phyloP scores from a whole-genome alignment of 495 filamentous ascomycete genomes.

The Aspergillus egyptiacus region DNA sequence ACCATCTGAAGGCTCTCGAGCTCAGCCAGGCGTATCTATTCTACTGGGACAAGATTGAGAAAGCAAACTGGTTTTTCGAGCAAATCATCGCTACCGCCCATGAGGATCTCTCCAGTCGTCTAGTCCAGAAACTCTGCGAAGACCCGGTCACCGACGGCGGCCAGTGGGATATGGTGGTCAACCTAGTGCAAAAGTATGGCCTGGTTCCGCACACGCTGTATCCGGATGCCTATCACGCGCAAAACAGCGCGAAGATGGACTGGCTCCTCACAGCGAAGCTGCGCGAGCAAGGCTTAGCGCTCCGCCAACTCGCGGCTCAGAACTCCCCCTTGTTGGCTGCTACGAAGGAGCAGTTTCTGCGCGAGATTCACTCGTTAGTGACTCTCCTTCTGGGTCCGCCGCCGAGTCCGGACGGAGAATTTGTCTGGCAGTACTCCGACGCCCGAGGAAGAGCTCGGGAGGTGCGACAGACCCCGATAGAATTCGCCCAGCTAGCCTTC shows the following conservation, averaged over 20 bases:
- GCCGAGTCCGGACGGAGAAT: conserved; percentile 56
- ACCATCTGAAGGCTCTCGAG: conserved; percentile 71
- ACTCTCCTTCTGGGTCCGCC: conserved; percentile 74
- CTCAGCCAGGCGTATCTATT: conserved; percentile 84
- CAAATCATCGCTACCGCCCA: conserved; percentile 67
- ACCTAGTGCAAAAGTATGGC: conserved; percentile 79
- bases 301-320: conserved; percentile 46
- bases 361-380: conserved; percentile 70
- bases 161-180: conserved; percentile 91
- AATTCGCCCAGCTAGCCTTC: conserved; percentile 48
- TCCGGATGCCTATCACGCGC: conserved; percentile 72
- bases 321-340: conserved; percentile 27
- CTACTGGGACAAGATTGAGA: conserved; percentile 93
- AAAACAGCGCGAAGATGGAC: conserved; percentile 62
- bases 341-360: conserved; percentile 65
- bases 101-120: conserved; percentile 57
- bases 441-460: conserved; percentile 54
- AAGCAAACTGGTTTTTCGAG: conserved; percentile 83
- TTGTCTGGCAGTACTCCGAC: conserved; percentile 74
- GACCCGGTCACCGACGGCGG: conserved; percentile 74
- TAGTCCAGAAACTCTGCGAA: conserved; percentile 60
- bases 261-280: conserved; percentile 76
- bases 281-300: conserved; percentile 67
- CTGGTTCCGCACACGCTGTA: conserved; percentile 73
- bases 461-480: conserved; percentile 54